Conservation (phyloP, 2,329 filamentous ascomycete genomes). For the Aureobasidium sp. region DNA sequence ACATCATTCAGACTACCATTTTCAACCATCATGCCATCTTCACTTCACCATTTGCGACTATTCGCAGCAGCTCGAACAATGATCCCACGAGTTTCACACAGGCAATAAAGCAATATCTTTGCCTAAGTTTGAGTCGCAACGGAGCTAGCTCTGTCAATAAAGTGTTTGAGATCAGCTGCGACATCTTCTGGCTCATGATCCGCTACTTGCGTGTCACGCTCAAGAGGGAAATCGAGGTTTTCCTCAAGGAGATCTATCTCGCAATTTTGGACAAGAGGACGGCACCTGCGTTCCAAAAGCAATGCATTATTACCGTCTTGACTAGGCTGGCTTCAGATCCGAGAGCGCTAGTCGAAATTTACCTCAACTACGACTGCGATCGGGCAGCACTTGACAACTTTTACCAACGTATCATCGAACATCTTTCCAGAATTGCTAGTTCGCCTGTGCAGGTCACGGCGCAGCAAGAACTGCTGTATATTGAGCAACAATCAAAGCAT, state of each 20-base stretch:
- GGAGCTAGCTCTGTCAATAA: constrained; percentile 85
- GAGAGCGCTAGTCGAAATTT: constrained; percentile 83
- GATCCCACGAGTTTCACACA: constrained; percentile 87
- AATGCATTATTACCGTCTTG: constrained; percentile 81
- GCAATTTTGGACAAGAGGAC: constrained; percentile 82
- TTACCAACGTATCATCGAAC: constrained; percentile 89
- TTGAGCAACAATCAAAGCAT: constrained; percentile 62
- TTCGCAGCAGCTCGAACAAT: constrained; percentile 82
- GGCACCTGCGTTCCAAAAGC: constrained; percentile 82
- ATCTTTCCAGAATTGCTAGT: constrained; percentile 81
- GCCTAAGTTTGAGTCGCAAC: constrained; percentile 88
- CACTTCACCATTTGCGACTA: constrained; percentile 83
- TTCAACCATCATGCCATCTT: constrained; percentile 93
- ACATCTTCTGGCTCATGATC: constrained; percentile 97
- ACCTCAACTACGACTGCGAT: constrained; percentile 98
- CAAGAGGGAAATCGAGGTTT: constrained; percentile 98
- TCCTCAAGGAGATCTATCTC: constrained; percentile 94
- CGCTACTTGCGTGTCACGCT: constrained; percentile 89
- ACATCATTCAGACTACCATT: constrained; percentile 89
- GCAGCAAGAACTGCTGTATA: constrained; percentile 76
- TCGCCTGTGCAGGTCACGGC: constrained; percentile 68
- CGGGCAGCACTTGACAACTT: constrained; percentile 89
- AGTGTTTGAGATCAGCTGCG: constrained; percentile 91
- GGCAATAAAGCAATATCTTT: constrained; percentile 94
- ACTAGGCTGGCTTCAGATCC: constrained; percentile 80